Evolutionary conservation across 2,329 filamentous ascomycete species (phyloP), one percentile per base, ranked within the genome.

Genomic region (Aspergillus sp.): DNA sequence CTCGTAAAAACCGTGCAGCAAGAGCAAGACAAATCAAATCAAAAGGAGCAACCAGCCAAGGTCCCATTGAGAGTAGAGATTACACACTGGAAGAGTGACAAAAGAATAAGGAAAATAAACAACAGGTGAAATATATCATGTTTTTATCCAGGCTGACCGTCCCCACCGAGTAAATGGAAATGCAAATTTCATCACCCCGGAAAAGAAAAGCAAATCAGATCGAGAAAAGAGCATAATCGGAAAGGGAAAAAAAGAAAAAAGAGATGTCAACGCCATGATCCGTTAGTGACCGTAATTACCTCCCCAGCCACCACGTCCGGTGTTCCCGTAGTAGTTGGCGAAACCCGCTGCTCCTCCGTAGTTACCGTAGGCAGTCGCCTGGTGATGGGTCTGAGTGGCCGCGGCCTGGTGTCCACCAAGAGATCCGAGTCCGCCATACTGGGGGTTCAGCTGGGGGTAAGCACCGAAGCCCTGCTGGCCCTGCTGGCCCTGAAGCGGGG

Each of bases 401-500:
- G 63, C 71, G 41, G 50, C 71, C 52, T 76, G 73, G 58, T 78
- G 76, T 25, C 66, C 70, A 45, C 72, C 62, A 38, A 76, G 70
- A 49, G 68, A 67, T 45, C 73, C 70, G 19, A 77, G 65, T 25
- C 77, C 79, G 40, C 76, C 75, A 55, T 80, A 82, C 62, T 82
- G 80, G 50, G 78, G 74, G 67, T 78, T 80, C 55, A 80, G 61
- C 49, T 81, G 77, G 25, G 80, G 79, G 58, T 85, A 85, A 42
- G 75, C 78, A 48, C 80, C 79, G 58, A 83, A 84, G 43, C 76
- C 78, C 65, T 81, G 80, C 64, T 85, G 82, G 47, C 67, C 66
- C 59, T 74, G 71, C 52, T 82, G 79, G 25, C 74, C 77, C 66
- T 81, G 80, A 47, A 81, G 78, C 42, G 78, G 80, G 44, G 81